Evolutionary conservation across 495 filamentous ascomycete genomes (phyloP), one percentile per base, ranked within the genome.

Genomic region (Entonaema liquescens): DNA sequence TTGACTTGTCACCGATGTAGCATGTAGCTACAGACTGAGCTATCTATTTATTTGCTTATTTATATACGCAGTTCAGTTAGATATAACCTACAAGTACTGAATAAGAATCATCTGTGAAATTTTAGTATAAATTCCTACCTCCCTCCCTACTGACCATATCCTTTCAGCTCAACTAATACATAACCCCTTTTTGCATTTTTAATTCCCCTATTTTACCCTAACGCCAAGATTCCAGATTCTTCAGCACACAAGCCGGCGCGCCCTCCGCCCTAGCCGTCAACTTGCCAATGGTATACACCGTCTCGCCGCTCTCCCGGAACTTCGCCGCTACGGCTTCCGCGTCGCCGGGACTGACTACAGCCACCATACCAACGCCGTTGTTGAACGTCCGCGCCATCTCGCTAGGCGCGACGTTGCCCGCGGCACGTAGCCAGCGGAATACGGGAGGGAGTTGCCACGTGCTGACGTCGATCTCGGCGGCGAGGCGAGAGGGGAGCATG

Each of bases 321-420:
- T 85, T 81, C 40, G 68, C 70, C 25, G 84, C 79, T 2, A 88
- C 86, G 54, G 80, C 80, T 29, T 88, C 84, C 0, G 73, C 87
- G 56, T 89, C 82, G 47, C 76, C 87, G 68, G 81, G 78, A 19
- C 83, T 83, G 0, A 97, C 93, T 7, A 92, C 93, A 7, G 95
- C 77, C 3, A 98, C 91, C 92, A 98, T 97, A 53, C 95, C 95
- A 23, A 99, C 78, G 59, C 95, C 95, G 23, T 88, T 92, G 82
- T 99, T 99, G 85, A 96, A 98, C n/a, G 92, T 92, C 62, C 93
- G 84, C 33, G 88, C 91, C 84, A 98, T 92, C 85, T 99, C 96
- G 11, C 76, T 56, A 0, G 90, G 82, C 42, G 83, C 84, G 12
- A 99, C 83, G 64, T 89, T 89, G n/a, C 93, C 95, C 25, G 85